phyloP scores from a whole-genome alignment of 2,329 filamentous ascomycete genomes.

The Epichloe festucae region DNA sequence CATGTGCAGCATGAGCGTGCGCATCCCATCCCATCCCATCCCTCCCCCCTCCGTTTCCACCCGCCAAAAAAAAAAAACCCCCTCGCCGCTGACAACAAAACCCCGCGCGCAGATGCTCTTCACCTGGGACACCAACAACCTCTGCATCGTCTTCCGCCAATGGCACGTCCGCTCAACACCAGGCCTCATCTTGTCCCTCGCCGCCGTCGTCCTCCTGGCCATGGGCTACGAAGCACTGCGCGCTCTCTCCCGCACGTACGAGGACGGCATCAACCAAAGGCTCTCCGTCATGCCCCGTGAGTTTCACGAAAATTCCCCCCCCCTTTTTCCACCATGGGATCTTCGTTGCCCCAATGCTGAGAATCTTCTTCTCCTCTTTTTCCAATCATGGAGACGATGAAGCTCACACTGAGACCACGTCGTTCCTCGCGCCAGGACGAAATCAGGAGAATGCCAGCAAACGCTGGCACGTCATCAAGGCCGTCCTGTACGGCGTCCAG shows the following conservation, averaged over 20 bases:
- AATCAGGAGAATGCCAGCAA: conserved; percentile 47
- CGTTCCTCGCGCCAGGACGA: conserved; percentile 61
- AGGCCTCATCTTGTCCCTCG: conserved; percentile 68
- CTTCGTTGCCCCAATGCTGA: conserved; percentile 15
- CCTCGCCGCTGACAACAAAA: neutral
- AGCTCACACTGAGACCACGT: conserved; percentile 47
- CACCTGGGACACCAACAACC: conserved; percentile 85
- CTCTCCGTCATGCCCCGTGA: conserved; percentile 41
- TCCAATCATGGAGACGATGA: conserved; percentile 17
- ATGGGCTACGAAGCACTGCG: conserved; percentile 91
- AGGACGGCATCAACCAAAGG: conserved; percentile 39
- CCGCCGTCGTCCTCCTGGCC: conserved; percentile 68
- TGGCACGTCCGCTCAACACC: conserved; percentile 72
- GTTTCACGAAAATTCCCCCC: too few relatives aligned
- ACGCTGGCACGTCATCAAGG: conserved; percentile 66
- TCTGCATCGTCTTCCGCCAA: conserved; percentile 88
- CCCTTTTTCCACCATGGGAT: conserved; percentile 6
- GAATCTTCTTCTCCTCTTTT: conserved; percentile 5
- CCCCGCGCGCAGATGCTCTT: conserved; percentile 68
- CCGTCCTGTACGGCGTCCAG: conserved; percentile 75
- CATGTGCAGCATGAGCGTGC: conserved; percentile 85
- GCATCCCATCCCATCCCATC: neutral
- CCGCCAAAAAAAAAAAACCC: too few relatives aligned
- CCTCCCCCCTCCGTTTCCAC: neutral
- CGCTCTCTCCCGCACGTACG: conserved; percentile 63